phyloP scores from a whole-genome alignment of 1,284 basidiomycete genomes.

The Tremellales sp. region DNA sequence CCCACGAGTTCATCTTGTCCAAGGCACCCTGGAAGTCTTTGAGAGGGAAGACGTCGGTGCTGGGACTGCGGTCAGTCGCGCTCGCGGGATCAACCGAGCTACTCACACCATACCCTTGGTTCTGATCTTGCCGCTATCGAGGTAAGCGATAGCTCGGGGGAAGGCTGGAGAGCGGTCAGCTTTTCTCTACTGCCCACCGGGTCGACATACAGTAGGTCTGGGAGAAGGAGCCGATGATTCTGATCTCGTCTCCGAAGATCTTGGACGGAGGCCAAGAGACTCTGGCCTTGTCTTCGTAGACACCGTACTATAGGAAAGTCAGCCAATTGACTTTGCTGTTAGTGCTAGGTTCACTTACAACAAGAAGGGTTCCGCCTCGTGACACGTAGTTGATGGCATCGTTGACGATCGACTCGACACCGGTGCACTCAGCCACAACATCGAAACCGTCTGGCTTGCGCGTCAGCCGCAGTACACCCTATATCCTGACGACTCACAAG shows the following conservation, averaged over 20 bases:
- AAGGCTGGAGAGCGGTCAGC: too few relatives aligned
- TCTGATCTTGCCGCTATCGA: constrained; percentile 75
- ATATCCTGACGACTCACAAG: constrained; percentile 51
- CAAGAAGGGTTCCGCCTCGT: constrained; percentile 51
- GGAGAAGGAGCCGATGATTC: constrained; percentile 79
- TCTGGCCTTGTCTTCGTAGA: constrained; percentile 63
- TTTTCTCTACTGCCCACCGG: too few relatives aligned
- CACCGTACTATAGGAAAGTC: constrained; percentile 54
- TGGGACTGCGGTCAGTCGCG: constrained; percentile 11
- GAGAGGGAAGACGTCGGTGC: constrained; percentile 69
- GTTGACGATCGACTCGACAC: constrained; percentile 72
- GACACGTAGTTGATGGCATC: constrained; percentile 78
- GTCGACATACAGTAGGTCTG: constrained; percentile 77
- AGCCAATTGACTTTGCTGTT: not conserved
- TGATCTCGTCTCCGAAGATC: constrained; percentile 84
- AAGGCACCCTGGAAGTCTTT: constrained; percentile 74
- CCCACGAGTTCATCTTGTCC: constrained; percentile 66
- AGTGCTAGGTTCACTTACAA: constrained; percentile 8
- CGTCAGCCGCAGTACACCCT: not conserved
- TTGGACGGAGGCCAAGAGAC: constrained; percentile 79
- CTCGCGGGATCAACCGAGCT: constrained; percentile 11
- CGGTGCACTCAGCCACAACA: constrained; percentile 82
- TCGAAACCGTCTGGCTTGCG: constrained; percentile 64
- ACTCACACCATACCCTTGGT: constrained; percentile 70
- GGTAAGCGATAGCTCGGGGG: constrained; percentile 79